Evolutionary conservation across 768 basidiomycete species (phyloP), one percentile per base, ranked within the genome.

Genomic region (Mycena pura): DNA sequence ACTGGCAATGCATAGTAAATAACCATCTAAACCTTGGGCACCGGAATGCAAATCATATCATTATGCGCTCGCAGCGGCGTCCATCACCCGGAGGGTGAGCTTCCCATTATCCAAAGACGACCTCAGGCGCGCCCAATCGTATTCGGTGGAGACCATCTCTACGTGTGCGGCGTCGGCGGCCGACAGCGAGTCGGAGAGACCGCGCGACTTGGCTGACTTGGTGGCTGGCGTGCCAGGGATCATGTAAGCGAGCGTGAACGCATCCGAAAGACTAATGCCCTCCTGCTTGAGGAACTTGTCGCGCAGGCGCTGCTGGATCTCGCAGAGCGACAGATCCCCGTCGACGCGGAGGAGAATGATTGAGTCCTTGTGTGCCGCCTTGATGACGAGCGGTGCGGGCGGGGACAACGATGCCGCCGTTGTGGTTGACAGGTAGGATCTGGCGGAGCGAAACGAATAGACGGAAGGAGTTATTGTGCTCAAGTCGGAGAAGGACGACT

Each of bases 211-310:
- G 53, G 67, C 69, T 31, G 53, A 56, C 44, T 32, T 44, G 31
- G 57, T 67, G 32, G 21, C 27, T 17, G 59, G 66, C 53, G 48
- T 48, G 24, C 67, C 32, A 21, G 81, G 80, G 54, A 84, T 77
- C 45, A 83, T 68, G 64, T 86, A 82, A 19, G 83, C 84, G 29
- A 92, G 73, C 8, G 78, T 80, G 69, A 92, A 92, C 1, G 78
- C 73, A 7, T 80, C 75, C 0, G 80, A 79, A 22, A 91, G 81
- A 13, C 80, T 76, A 40, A 86, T 65, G 46, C 80, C 81, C 70
- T 87, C 88, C 66, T 86, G 83, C 22, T 80, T 77, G n/a, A 82
- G 79, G 68, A 92, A 87, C 67, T 91, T 91, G 54, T 87, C 84
- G 62, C 83, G 82, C 24, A 93, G 75, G 46, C 83, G 81, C 50